Conservation (phyloP, 352 stramenopile species). For the Pythium oligandrum region DNA sequence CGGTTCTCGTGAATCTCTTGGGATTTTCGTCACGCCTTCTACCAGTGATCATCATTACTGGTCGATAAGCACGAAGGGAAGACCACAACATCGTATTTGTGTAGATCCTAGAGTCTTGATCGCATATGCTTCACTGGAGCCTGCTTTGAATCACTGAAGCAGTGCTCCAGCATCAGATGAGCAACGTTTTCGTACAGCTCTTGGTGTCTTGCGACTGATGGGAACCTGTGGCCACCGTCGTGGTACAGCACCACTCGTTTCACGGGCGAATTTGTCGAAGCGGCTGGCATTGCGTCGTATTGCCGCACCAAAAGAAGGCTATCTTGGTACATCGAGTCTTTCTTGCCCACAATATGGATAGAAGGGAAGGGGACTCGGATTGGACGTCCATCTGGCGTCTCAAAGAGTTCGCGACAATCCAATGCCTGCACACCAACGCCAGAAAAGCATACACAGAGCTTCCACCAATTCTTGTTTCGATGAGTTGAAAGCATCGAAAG, state of each 20-base stretch:
- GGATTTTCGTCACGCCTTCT: neutral
- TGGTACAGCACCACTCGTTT: too few relatives aligned
- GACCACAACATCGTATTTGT: too few relatives aligned
- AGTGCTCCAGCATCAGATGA: too few relatives aligned
- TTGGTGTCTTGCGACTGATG: too few relatives aligned
- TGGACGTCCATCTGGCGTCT: constrained; percentile 16
- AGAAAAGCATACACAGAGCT: constrained; percentile 37
- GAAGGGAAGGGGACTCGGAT: constrained; percentile 26
- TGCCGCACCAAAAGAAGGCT: constrained; percentile 24
- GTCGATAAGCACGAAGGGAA: too few relatives aligned
- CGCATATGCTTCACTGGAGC: too few relatives aligned
- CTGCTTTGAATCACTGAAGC: too few relatives aligned
- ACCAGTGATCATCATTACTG: neutral
- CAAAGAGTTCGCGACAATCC: constrained; percentile 35
- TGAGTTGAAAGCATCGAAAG: constrained; percentile 31
- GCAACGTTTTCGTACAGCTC: too few relatives aligned
- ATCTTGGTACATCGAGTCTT: constrained; percentile 31
- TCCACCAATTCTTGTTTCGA: constrained; percentile 28
- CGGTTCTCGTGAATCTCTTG: neutral
- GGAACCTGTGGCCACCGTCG: too few relatives aligned
- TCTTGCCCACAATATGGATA: constrained; percentile 42
- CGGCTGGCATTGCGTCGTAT: constrained; percentile 15
- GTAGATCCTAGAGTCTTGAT: too few relatives aligned
- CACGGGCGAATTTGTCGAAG: too few relatives aligned
- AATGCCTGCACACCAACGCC: constrained; percentile 32